Conservation (phyloP, 768 basidiomycete species). For the Panaeolus papilionaceus region DNA sequence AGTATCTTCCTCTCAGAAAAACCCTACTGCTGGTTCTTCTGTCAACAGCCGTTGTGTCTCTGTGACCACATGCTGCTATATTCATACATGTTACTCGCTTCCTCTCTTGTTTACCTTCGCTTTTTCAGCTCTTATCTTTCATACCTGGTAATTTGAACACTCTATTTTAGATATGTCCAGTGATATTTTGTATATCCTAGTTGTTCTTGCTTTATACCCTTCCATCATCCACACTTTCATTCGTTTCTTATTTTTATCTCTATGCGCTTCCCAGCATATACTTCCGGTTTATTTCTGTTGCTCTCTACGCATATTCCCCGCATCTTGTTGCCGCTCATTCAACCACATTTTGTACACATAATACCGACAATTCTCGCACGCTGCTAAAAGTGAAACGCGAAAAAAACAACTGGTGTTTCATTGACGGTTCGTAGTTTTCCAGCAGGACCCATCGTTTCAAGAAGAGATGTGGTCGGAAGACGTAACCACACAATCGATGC, state of each 20-base stretch:
- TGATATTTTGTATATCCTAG: background rate
- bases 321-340: background rate
- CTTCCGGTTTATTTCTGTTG: background rate
- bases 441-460: background rate
- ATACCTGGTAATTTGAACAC: background rate
- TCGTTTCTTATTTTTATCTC: conserved; percentile 7
- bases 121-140: background rate
- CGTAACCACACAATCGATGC: background rate
- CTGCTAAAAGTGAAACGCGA: background rate
- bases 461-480: background rate
- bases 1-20: background rate
- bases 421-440: background rate
- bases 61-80: background rate
- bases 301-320: conserved; percentile 4
- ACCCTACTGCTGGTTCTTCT: background rate
- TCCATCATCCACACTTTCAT: background rate
- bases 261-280: background rate
- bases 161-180: background rate
- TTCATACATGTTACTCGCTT: background rate
- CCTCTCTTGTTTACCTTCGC: background rate
- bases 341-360: conserved; percentile 1
- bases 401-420: background rate
- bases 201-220: background rate
- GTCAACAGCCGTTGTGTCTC: background rate
- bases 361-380: background rate